Evolutionary conservation across 176 grass and related monocot genomes (phyloP), one percentile per base, ranked within the genome.

Genomic region (Hsuehochloa calcarea): DNA sequence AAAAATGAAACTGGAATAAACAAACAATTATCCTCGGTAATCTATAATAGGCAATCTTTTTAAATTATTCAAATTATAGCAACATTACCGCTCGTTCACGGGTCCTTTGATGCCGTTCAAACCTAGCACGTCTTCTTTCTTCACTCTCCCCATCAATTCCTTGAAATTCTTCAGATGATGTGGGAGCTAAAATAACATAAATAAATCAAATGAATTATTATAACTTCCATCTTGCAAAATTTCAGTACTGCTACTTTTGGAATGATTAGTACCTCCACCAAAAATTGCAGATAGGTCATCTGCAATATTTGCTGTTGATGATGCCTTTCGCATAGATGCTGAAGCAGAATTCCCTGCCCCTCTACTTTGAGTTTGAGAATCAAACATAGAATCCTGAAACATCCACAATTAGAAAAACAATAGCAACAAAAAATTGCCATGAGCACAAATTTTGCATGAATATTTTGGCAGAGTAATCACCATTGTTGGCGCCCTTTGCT

Each of bases 91-190:
- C 88, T 65, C 93, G 85, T 81, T 95, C 93, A 78, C 75, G 79
- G 44, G 97, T 96, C 60, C 90, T 88, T 79, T 91, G 88, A 66
- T 99, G 90, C 75, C 93, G 92, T 31, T 94, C 91, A 5, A 92
- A 78, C 76, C 97, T 99, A 74, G 93, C 93, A 45, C 87, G 86
- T 68, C 97, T 94, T 92, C 97, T 99, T 83, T 99, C 93, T 82
- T 92, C 90, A 74, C 76, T 92, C 50, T 99, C 97, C 8, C 97
- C 97, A 35, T 96, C 79, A 84, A 96, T 82, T 72, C 89, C 93
- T 96, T 94, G 97, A 91, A 99, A 94, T 66, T 99, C 97, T 80
- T 91, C 97, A 37, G 97, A 92, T 75, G 96, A 91, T 72, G 85
- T 81, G 70, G 97, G 90, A 65, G 78, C 97, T 99, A 82, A 65